Evolutionary conservation across 2,329 filamentous ascomycete species (phyloP).

Genomic region (Emydomyces testavorans): DNA sequence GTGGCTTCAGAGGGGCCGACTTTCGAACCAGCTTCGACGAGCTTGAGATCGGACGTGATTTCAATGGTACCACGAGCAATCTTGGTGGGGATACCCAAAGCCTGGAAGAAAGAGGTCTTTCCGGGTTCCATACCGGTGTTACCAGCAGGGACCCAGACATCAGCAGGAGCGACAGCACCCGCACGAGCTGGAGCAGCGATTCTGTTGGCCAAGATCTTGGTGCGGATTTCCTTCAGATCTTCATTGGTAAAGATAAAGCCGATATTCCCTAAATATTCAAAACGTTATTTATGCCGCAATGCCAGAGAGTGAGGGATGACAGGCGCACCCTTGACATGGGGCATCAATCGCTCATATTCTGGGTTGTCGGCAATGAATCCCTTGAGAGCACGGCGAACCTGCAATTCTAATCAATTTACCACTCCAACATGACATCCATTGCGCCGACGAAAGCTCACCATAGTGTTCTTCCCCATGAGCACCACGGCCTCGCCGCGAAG

Average conservation of each 20-base stretch:
- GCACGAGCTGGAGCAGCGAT: conserved; percentile 96
- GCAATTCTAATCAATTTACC: conserved; percentile 13
- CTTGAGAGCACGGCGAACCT: conserved; percentile 95
- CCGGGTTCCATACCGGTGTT: conserved; percentile 99
- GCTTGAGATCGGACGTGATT: conserved; percentile 96
- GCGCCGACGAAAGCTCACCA: conserved; percentile 50
- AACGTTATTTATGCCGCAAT: not conserved
- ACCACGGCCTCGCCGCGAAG: conserved; percentile 89
- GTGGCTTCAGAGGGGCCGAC: conserved; percentile 98
- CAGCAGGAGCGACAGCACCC: conserved; percentile 83
- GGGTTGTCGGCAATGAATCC: conserved; percentile 81
- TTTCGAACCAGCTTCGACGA: conserved; percentile 83
- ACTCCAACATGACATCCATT: not conserved
- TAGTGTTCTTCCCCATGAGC: conserved; percentile 99
- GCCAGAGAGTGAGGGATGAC: not conserved
- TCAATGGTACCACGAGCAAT: conserved; percentile 99
- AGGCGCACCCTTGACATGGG: conserved; percentile 65
- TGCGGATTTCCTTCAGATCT: conserved; percentile 83
- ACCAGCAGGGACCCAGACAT: conserved; percentile 92
- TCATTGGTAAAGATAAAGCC: conserved; percentile 99
- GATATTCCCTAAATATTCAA: conserved; percentile 59
- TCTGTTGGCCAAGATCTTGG: conserved; percentile 93
- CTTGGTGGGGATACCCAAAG: conserved; percentile 99
- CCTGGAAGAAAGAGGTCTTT: conserved; percentile 99
- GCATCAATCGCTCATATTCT: conserved; percentile 96